These are phyloP conservation scores for Arthrobotrys megalospora DNA, from an alignment of 2,329 filamentous ascomycete species.

Conservation along the genomic window DNA sequence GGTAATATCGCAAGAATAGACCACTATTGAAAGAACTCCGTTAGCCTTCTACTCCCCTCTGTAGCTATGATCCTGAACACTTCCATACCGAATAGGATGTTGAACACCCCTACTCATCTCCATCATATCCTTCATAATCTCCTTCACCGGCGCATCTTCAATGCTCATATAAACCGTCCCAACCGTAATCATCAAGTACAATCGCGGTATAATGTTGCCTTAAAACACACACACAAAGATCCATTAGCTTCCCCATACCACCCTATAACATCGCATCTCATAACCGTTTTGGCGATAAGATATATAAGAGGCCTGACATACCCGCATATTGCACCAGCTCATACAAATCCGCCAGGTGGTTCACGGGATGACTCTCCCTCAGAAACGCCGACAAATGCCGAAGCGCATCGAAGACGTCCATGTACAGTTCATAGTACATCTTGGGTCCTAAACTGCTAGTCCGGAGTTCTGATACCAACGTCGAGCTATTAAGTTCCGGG, in stretches of 20 bases:
- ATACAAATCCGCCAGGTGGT: constrained; percentile 94
- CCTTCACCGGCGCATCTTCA: constrained; percentile 97
- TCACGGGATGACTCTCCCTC: constrained; percentile 95
- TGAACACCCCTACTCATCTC: constrained; percentile 99
- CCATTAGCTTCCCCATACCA: constrained; percentile 21
- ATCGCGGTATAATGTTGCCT: constrained; percentile 93
- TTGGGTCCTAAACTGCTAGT: constrained; percentile 98
- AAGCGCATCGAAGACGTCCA: constrained; percentile 97
- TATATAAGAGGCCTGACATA: constrained; percentile 33
- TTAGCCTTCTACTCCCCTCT: constrained; percentile 8
- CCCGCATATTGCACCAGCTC: constrained; percentile 65
- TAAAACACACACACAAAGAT: constrained; percentile 67
- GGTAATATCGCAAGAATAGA: constrained; percentile 94
- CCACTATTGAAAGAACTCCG: constrained; percentile 69
- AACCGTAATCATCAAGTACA: constrained; percentile 99
- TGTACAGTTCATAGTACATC: constrained; percentile 99
- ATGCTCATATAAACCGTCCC: constrained; percentile 99
- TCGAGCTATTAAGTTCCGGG: constrained; percentile 77
- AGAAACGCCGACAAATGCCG: constrained; percentile 97
- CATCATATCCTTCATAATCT: constrained; percentile 99
- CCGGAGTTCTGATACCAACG: constrained; percentile 96
- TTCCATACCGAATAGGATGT: constrained; percentile 81
- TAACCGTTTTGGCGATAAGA: neutral
- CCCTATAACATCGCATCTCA: neutral
- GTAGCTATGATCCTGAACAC: neutral